Base-by-base conservation (phyloP, 345 rosid species). In the Citrus mangshanensis region DNA sequence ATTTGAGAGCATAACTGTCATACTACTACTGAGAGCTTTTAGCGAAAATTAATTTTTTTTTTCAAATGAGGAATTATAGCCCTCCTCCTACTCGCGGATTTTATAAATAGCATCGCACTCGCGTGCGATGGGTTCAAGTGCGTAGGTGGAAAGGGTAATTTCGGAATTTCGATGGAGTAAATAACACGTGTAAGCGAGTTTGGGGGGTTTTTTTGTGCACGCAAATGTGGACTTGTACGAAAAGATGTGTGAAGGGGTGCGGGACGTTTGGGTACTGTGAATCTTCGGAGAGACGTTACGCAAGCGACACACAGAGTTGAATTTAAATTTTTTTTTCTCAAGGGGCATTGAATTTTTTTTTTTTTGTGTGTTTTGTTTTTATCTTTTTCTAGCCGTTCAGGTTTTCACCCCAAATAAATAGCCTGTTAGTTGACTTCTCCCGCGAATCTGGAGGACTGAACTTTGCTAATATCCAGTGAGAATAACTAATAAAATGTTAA, bases 211-310 rank as follows among this genome's bases (percentile, higher is more conserved):
- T 16, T 2, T 21, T 13, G 16, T 7, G 61, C 66, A 67, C 79
- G 24, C 35, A 38, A 21, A 37, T 18, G 73, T 74, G 38, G 62
- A 8, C 25, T 14, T 42, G 34, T 21, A 32, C 3, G 59, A 62
- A 42, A 49, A 65, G 51, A 8, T 3, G 32, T 22, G 70, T 21
- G 55, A 12, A 54, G 40, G 2, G 59, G 60, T 18, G 7, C 46
- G 60, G 80, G 78, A 68, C 10, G 82, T 70, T 73, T 78, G 77
- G 83, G 58, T 25, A 25, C 58, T 40, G 84, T 59, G 85, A 73
- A 86, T 73, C 88, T 77, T 87, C 86, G 77, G 78, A 85, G 88
- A 84, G 89, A 85, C 95, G 93, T 89, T 86, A 88, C 86, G 89
- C 83, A 12, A 64, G 73, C 87, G 85, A 81, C 81, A 73, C 69